Base-by-base conservation (phyloP, 2,329 filamentous ascomycete genomes). In the Pestalotiopsis sp. region DNA sequence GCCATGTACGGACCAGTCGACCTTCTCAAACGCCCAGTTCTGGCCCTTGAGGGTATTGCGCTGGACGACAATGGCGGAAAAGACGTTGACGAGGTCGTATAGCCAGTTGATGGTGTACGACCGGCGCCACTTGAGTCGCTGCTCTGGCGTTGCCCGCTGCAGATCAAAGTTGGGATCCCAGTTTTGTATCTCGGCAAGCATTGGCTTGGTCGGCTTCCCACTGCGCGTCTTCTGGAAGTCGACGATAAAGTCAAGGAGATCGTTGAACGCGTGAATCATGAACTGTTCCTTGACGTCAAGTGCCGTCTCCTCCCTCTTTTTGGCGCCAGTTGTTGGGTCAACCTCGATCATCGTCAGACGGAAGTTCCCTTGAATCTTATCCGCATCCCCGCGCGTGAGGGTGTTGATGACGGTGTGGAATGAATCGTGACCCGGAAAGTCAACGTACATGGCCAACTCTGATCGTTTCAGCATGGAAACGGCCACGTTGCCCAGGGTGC, bases 41-140 rank as follows among this genome's bases (percentile, higher is more conserved):
- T 84, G 74, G 3, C 78, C 80, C 61, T 75, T 77, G 59, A 76
- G 68, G 9, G 70, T 79, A 49, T 79, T 82, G 5, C 75, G 76
- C 66, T 84, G 78, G 1, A 83, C 75, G 20, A 84, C 80, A 67
- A 81, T 73, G 3, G 75, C 71, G 0, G 82, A 82, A 67, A 80
- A 85, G 4, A 83, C 31, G 64, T 85, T 86, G 71, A 87, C 82
- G 5, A 87, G 71, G 66, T 86, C 83, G 69, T 86, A 87, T 0
- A 87, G 79, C 84, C 84, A 86, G 68, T 83, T 85, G 69, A 87
- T 84, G 2, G 82, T 85, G 66, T 85, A 87, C 0, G 75, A 71
- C 1, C 83, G 81, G 6, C 85, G 82, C 85, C 85, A 87, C 9
- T 78, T 74, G 3, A 83, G 52, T 25, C 82, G 75, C 64, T 86